Evolutionary conservation across 2,329 filamentous ascomycete genomes (phyloP), one percentile per base, ranked within the genome.

Genomic region (Lachnellula cervina): DNA sequence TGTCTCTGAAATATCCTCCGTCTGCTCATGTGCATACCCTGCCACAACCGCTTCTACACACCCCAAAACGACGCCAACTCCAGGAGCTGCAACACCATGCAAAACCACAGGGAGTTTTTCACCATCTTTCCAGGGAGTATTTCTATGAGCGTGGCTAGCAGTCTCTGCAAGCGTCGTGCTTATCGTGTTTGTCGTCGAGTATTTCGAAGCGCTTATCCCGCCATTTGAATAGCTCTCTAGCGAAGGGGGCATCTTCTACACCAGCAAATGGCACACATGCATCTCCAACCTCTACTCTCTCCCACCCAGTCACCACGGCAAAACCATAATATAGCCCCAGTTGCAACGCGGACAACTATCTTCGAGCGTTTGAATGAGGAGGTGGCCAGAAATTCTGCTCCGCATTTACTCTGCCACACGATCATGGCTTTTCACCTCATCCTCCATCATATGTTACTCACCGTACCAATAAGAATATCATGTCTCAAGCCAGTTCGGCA

Each of bases 21-120:
- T 62, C 6, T 62, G 59, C 44, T 54, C 43, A 13, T 62, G 60
- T 28, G 60, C 60, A 5, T 61, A 62, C 50, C 52, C 58, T 8
- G 25, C 52, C 3, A 35, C 49, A 19, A 37, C 32, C 3, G 19
- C 34, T 23, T 48, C 46, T 32, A 32, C 28, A 32, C 28, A 4
- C 8, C 28, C 2, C 8, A 32, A 9, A 9, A 32, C 14, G 11
- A 14, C 28, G 9, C 5, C 55, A 40, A 32, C 1, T 8, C 28
- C 28, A 8, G 28, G 28, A 32, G 28, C 49, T 9, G 23, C 52
- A 37, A 21, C 37, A n/a, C 25, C 45, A 16, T 58, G 56, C 45
- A 35, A 37, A 6, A 44, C 38, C 13, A 40, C 43, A 42, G 48
- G 38, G 11, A 49, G 38, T 45, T 58, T 23, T 52, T 52, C 17